These are phyloP conservation scores for Teunomyces gatunensis DNA, from an alignment of 805 yeast species.

Conservation along the genomic window DNA sequence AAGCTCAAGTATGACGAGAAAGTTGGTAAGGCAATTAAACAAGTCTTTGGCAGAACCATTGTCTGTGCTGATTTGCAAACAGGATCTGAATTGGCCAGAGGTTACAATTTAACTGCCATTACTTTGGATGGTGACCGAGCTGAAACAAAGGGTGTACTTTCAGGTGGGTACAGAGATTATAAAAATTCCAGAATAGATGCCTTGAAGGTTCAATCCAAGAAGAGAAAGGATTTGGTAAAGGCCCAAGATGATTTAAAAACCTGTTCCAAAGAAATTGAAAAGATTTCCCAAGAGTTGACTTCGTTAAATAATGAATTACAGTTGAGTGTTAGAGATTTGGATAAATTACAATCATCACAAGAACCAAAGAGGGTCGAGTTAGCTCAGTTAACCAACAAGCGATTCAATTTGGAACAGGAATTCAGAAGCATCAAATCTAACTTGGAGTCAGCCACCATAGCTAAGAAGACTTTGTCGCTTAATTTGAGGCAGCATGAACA, in stretches of 20 bases:
- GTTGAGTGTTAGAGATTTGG: conserved; percentile 36
- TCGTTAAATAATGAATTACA: conserved; percentile 44
- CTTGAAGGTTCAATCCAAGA: conserved; percentile 52
- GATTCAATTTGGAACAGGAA: conserved; percentile 44
- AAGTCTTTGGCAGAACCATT: conserved; percentile 77
- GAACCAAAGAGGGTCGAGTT: conserved; percentile 45
- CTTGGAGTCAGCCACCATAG: conserved; percentile 28
- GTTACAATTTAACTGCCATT: conserved; percentile 65
- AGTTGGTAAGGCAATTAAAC: conserved; percentile 66
- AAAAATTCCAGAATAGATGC: conserved; percentile 68
- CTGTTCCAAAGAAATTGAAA: conserved; percentile 36
- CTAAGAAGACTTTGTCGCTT: conserved; percentile 32
- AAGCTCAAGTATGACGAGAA: conserved; percentile 61
- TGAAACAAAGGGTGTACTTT: conserved; percentile 76
- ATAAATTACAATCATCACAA: conserved; percentile 37
- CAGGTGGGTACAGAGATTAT: conserved; percentile 84
- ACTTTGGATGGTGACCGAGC: conserved; percentile 92
- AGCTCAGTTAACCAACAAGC: conserved; percentile 42
- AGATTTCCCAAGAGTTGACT: conserved; percentile 53
- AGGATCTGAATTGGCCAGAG: conserved; percentile 66
- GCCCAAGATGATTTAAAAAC: conserved; percentile 37
- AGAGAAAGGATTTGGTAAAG: conserved; percentile 47
- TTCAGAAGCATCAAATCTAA: conserved; percentile 32
- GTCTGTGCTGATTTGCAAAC: conserved; percentile 68
- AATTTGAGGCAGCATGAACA: conserved; percentile 42